Percentiles rank a stretch among this genome's conserved stretches.
These are phyloP conservation scores for Eutypa lata DNA, from an alignment of 2,329 filamentous ascomycete genomes.

Conservation along the genomic window DNA sequence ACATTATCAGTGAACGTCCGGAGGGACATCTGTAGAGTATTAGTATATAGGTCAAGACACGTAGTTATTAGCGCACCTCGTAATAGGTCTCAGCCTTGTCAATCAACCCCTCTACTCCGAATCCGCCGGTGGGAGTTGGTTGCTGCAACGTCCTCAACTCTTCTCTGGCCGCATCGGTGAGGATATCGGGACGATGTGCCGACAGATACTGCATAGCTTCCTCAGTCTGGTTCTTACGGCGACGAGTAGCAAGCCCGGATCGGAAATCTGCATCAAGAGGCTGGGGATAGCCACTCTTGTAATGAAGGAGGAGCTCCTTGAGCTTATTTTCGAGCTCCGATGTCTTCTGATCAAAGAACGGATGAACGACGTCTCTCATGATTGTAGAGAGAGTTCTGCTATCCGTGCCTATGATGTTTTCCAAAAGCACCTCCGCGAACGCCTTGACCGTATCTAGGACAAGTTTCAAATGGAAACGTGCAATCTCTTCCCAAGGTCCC, in stretches of 20 bases:
- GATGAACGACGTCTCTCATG: conserved; percentile 19
- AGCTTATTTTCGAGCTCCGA: conserved; percentile 30
- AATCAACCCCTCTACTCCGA: conserved; percentile 37
- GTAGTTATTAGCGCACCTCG: conserved; percentile 26
- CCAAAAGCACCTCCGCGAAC: conserved; percentile 36
- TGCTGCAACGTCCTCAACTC: conserved; percentile 6
- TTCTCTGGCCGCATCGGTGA: conserved; percentile 17
- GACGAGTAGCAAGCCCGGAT: conserved; percentile 7
- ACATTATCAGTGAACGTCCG: conserved; percentile 34
- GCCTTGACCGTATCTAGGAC: conserved; percentile 26
- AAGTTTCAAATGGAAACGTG: conserved; percentile 31
- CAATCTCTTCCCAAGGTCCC: conserved; percentile 36
- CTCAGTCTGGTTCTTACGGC: conserved; percentile 7
- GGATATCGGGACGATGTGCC: conserved; percentile 17
- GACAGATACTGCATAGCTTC: conserved; percentile 16
- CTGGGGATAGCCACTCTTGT: conserved; percentile 29
- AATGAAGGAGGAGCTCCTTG: conserved; percentile 37
- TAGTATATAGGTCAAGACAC: not conserved
- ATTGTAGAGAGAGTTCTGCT: conserved; percentile 19
- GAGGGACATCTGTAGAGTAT: conserved; percentile 20
- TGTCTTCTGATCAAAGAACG: conserved; percentile 25
- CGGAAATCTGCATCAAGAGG: conserved; percentile 32
- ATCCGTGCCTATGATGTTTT: conserved; percentile 28
- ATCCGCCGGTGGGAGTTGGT: conserved; percentile 19
- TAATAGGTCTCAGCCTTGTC: conserved; percentile 45